These are phyloP conservation scores for Metschnikowia reukaufii DNA, from an alignment of 805 yeast species.

Conservation along the genomic window DNA sequence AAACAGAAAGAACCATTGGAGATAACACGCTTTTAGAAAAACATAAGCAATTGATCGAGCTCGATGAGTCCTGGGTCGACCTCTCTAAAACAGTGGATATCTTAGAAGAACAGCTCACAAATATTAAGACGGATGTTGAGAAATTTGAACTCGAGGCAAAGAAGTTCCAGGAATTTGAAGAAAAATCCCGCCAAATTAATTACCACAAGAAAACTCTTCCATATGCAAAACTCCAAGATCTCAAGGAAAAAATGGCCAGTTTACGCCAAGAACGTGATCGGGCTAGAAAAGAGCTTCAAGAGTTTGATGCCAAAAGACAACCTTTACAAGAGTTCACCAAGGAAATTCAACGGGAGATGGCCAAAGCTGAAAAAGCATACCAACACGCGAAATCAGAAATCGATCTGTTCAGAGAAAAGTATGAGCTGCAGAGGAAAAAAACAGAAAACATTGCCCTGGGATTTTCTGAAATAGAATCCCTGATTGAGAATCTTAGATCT, in stretches of 20 bases:
- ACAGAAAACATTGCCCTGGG: constrained; percentile 7
- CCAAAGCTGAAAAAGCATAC: neutral
- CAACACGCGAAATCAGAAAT: constrained; percentile 2
- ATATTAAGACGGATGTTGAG: constrained; percentile 37
- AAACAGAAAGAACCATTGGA: constrained; percentile 80
- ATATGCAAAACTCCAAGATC: constrained; percentile 40
- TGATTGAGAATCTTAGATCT: constrained; percentile 15
- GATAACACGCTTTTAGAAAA: constrained; percentile 52
- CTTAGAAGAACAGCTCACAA: constrained; percentile 28
- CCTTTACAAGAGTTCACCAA: constrained; percentile 24
- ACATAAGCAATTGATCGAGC: constrained; percentile 56
- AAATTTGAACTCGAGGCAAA: constrained; percentile 47
- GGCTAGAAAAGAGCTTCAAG: constrained; percentile 33
- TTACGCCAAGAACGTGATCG: constrained; percentile 36
- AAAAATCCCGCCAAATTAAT: constrained; percentile 40
- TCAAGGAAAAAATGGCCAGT: constrained; percentile 31
- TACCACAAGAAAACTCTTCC: constrained; percentile 42
- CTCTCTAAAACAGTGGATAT: constrained; percentile 28
- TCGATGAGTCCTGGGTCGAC: constrained; percentile 44
- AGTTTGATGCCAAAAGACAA: constrained; percentile 23
- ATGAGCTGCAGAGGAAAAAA: constrained; percentile 1
- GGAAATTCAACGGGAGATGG: constrained; percentile 2
- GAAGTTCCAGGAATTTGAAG: constrained; percentile 46
- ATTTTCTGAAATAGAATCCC: constrained; percentile 11
- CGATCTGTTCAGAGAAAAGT: neutral